These are phyloP conservation scores for Raddia guianensis DNA, from an alignment of 176 grass and related monocot species.

Conservation along the genomic window DNA sequence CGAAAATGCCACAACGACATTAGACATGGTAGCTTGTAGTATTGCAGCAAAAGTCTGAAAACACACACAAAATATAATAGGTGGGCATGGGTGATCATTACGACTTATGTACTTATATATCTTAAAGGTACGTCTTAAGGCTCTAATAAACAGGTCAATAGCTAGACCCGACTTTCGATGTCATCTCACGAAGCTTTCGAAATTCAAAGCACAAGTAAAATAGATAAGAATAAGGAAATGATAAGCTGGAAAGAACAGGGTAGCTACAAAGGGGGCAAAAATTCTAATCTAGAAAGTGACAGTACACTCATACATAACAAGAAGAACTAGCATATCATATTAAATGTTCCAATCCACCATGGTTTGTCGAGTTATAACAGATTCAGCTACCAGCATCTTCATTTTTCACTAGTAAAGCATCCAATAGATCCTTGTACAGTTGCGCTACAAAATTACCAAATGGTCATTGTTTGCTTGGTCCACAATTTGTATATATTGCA, in stretches of 20 bases:
- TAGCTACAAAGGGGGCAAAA: not conserved
- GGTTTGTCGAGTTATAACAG: not conserved
- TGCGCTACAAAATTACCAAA: not conserved
- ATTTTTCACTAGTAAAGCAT: not conserved
- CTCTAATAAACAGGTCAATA: no score
- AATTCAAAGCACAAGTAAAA: no score
- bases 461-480: not conserved
- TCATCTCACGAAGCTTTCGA: no score
- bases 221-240: no score
- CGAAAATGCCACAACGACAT: conserved; percentile 7
- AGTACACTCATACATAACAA: not conserved
- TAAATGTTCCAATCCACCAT: not conserved
- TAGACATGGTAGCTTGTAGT: not conserved
- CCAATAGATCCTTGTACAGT: not conserved
- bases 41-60: not conserved
- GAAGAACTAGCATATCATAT: not conserved
- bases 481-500: not conserved
- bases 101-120: no score
- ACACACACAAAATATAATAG: not conserved
- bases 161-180: no score
- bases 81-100: not conserved
- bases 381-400: not conserved
- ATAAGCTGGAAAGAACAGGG: no score
- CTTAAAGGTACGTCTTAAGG: no score
- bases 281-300: not conserved